Evolutionary conservation across 192 early-diverging fungal species (phyloP), one percentile per base, ranked within the genome.

Genomic region (Coemansia asiatica): DNA sequence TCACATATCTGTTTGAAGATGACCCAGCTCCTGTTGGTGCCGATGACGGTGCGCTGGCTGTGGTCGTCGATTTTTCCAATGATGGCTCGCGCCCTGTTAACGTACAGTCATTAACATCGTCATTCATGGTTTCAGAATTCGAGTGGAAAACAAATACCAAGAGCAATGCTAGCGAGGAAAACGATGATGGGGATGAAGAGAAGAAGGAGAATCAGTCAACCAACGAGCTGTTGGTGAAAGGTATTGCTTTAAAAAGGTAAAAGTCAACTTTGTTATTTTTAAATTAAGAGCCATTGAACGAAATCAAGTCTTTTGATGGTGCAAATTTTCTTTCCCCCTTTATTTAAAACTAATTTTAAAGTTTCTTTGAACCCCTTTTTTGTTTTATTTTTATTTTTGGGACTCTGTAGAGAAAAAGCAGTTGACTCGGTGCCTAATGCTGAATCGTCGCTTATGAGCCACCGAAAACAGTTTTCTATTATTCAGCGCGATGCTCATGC

Each of bases 31-130:
- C 78, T 35, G 36, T 64, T 10, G 78, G 69, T 4, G 21, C 65
- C 1, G 73, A 75, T 47, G 60, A 65, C 36, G 66, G 62, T 21
- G 50, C 55, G 10, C 26, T 67, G 31, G 53, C 69, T 2, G 44
- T 81, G 2, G 56, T 81, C 10, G 78, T 81, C 4, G 68, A 81
- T 29, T 75, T 81, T 69, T 66, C 78, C 0, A 46, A 40, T 4
- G 63, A 75, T 23, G 72, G 72, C 28, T 44, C 31, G 16, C 9
- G 19, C 6, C 72, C 73, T 1, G 63, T 63, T 10, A 53, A 49
- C 4, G 72, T 64, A 12, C 59, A 48, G 33, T 81, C 78, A 35
- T 31, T 81, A 22, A 66, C 78, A 5, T 66, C 78, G 22, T 57
- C 62, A 27, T 74, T 81, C 6, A 71, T 71, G 56, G 72, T 74